Conservation (phyloP, 2,329 filamentous ascomycete genomes). For the Cadophora sp. region DNA sequence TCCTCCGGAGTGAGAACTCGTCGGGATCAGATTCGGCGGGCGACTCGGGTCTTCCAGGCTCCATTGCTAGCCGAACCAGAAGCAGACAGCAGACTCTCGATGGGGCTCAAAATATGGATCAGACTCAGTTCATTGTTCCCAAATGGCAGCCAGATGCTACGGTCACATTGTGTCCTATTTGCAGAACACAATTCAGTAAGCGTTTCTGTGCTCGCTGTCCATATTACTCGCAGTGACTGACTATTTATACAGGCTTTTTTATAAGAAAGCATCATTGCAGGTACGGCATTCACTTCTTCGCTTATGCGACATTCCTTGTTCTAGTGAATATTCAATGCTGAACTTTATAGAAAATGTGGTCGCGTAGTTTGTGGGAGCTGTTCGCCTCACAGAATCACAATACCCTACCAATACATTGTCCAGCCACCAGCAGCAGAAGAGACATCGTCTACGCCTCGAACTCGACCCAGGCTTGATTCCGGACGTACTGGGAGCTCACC, state of each 20-base stretch:
- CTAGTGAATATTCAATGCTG: slow-evolving; percentile 14
- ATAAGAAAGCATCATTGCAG: slow-evolving; percentile 93
- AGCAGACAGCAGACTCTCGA: slow-evolving; percentile 8
- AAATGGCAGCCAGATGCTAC: slow-evolving; percentile 90
- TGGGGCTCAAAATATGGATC: slow-evolving; percentile 14
- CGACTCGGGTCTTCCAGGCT: background rate
- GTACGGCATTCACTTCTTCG: slow-evolving; percentile 50
- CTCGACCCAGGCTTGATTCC: slow-evolving; percentile 31
- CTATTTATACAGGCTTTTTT: slow-evolving; percentile 60
- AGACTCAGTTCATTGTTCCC: slow-evolving; percentile 64
- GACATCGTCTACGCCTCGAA: slow-evolving; percentile 25
- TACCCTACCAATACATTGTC: slow-evolving; percentile 92
- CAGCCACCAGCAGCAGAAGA: slow-evolving; percentile 62
- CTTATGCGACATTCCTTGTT: slow-evolving; percentile 9
- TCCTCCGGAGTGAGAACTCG: background rate
- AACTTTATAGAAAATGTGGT: slow-evolving; percentile 76
- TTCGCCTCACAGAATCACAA: slow-evolving; percentile 93
- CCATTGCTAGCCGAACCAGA: slow-evolving; percentile 2
- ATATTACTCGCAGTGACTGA: slow-evolving; percentile 22
- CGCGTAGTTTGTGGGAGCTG: slow-evolving; percentile 89
- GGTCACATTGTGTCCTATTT: slow-evolving; percentile 85
- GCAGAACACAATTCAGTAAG: slow-evolving; percentile 73
- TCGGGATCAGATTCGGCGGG: slow-evolving; percentile 11
- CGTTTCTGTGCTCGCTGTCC: background rate
- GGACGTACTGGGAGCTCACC: slow-evolving; percentile 33